phyloP scores from a whole-genome alignment of 208 protist species.

The Trypanosoma boissoni region DNA sequence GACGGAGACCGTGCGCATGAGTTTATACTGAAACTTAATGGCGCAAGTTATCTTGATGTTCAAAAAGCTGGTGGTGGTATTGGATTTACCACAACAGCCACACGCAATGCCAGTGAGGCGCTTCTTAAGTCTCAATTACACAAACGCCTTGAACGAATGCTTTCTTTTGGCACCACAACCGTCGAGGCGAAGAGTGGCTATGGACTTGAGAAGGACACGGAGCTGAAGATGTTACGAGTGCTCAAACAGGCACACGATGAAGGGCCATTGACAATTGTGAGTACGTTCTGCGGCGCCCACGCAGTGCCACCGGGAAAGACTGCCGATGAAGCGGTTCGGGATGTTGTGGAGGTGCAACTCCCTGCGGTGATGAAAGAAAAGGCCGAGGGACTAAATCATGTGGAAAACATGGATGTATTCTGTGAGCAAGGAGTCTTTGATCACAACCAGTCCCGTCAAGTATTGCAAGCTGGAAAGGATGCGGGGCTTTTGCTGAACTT shows the following conservation, averaged over 20 bases:
- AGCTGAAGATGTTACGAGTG: slow-evolving; percentile 88
- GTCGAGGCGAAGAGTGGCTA: slow-evolving; percentile 87
- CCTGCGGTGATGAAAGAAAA: slow-evolving; percentile 40
- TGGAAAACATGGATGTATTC: slow-evolving; percentile 72
- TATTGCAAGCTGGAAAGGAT: slow-evolving; percentile 59
- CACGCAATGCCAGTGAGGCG: slow-evolving; percentile 34
- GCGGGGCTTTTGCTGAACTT: slow-evolving; percentile 70
- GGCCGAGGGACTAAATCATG: slow-evolving; percentile 34
- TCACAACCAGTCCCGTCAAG: slow-evolving; percentile 35
- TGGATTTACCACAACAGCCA: slow-evolving; percentile 58
- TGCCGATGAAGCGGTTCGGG: slow-evolving; percentile 35
- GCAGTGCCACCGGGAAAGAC: slow-evolving; percentile 58
- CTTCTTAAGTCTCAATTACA: slow-evolving; percentile 31
- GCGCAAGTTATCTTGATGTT: slow-evolving; percentile 87
- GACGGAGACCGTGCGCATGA: slow-evolving; percentile 73
- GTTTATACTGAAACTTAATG: slow-evolving; percentile 80
- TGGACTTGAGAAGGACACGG: slow-evolving; percentile 75
- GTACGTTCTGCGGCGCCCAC: slow-evolving; percentile 79
- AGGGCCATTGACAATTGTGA: slow-evolving; percentile 45
- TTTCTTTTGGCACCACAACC: slow-evolving; percentile 63
- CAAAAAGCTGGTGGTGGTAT: slow-evolving; percentile 78
- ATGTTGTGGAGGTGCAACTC: slow-evolving; percentile 63
- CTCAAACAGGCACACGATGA: slow-evolving; percentile 32
- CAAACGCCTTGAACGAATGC: slow-evolving; percentile 58
- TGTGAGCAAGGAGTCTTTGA: slow-evolving; percentile 75